These are phyloP conservation scores for Colletotrichum eleusines DNA, from an alignment of 2,329 filamentous ascomycete genomes.

Conservation along the genomic window DNA sequence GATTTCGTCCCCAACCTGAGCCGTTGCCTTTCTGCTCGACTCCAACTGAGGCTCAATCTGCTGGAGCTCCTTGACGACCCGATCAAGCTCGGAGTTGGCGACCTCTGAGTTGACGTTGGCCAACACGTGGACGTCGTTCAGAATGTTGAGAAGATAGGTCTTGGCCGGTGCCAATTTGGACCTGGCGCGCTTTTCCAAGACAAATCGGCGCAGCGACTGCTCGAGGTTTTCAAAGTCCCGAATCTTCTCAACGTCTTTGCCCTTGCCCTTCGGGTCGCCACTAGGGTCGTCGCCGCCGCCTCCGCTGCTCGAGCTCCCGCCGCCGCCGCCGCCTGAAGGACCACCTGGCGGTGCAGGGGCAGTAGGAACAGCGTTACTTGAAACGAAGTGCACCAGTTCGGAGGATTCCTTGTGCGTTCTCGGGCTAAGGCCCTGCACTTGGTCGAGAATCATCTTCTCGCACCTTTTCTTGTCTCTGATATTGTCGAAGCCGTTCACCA, in stretches of 20 bases:
- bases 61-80: constrained; percentile 82
- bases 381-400: constrained; percentile 97
- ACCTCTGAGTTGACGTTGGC: constrained; percentile 90
- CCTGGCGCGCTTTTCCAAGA: constrained; percentile 92
- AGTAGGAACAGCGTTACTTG: constrained; percentile 92
- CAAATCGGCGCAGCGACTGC: constrained; percentile 88
- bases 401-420: constrained; percentile 91
- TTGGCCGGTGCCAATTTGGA: constrained; percentile 96
- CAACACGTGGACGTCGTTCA: constrained; percentile 86
- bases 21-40: constrained; percentile 82
- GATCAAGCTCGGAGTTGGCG: constrained; percentile 84
- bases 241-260: constrained; percentile 88
- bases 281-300: constrained; percentile 66
- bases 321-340: constrained; percentile 65
- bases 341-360: constrained; percentile 68
- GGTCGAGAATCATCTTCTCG: constrained; percentile 92
- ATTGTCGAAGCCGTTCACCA: constrained; percentile 93
- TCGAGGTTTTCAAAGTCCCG: constrained; percentile 92
- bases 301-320: constrained; percentile 67
- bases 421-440: constrained; percentile 88
- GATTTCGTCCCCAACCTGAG: constrained; percentile 83
- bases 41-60: constrained; percentile 89
- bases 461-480: constrained; percentile 93
- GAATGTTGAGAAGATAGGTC: constrained; percentile 93
- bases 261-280: constrained; percentile 78